phyloP scores from a whole-genome alignment of 164 flowering plant species.

The Hamamelis virginiana region DNA sequence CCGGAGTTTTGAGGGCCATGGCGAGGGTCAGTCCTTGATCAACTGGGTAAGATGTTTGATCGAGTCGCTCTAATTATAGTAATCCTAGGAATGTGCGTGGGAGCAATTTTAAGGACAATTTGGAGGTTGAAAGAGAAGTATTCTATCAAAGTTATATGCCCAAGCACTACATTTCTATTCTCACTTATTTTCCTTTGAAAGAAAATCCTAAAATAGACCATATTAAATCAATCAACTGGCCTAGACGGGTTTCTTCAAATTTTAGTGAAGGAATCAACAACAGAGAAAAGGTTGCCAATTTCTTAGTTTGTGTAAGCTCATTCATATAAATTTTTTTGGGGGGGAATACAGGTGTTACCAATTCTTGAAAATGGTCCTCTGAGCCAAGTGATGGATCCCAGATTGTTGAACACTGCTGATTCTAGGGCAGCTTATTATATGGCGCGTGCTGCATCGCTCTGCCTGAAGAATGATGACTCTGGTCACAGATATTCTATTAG shows the following conservation, averaged over 20 bases:
- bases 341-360: slow-evolving; percentile 32
- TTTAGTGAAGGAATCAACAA: neutral
- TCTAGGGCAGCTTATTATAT: slow-evolving; percentile 17
- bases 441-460: slow-evolving; percentile 37
- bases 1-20: neutral
- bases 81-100: neutral
- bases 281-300: neutral
- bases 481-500: slow-evolving; percentile 24
- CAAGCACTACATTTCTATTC: too few species aligned
- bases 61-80: neutral
- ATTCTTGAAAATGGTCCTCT: slow-evolving; percentile 29
- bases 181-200: too few species aligned
- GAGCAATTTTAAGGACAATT: too few species aligned
- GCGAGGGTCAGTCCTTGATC: slow-evolving; percentile 19
- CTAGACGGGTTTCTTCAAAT: too few species aligned
- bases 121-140: too few species aligned
- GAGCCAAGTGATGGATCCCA: slow-evolving; percentile 33
- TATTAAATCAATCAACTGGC: too few species aligned
- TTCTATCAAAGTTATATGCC: too few species aligned
- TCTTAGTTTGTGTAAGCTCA: neutral
- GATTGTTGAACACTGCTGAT: slow-evolving; percentile 26
- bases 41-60: slow-evolving; percentile 39
- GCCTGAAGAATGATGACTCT: slow-evolving; percentile 27
- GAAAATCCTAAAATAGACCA: too few species aligned
- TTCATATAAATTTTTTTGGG: neutral